Evolutionary conservation across 2,329 filamentous ascomycete genomes (phyloP).

Genomic region (Xylaria sp.): DNA sequence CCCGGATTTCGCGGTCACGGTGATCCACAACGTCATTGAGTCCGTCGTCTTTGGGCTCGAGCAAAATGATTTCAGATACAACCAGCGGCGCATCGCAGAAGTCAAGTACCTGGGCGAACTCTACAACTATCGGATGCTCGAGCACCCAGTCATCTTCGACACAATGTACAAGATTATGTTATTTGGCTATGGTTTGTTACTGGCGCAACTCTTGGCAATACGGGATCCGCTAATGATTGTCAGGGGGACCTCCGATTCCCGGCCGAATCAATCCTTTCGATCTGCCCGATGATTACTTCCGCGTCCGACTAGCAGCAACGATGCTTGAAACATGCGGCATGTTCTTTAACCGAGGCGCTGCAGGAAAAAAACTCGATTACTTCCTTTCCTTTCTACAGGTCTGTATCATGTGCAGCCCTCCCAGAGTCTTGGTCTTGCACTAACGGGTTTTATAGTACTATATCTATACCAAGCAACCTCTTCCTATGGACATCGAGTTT

Average conservation of each 20-base stretch:
- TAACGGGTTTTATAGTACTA: constrained; percentile 70
- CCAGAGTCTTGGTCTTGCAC: not conserved
- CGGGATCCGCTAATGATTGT: constrained; percentile 22
- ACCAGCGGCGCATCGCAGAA: constrained; percentile 90
- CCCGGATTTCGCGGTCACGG: constrained; percentile 83
- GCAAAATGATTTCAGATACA: constrained; percentile 96
- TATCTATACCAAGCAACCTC: constrained; percentile 81
- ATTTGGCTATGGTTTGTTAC: constrained; percentile 73
- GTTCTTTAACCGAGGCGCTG: constrained; percentile 90
- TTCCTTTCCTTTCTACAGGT: constrained; percentile 94
- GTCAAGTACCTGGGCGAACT: constrained; percentile 96
- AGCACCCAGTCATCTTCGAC: constrained; percentile 94
- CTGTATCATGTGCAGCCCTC: constrained; percentile 17
- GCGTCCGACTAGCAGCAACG: constrained; percentile 85
- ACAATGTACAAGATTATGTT: constrained; percentile 92
- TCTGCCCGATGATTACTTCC: constrained; percentile 91
- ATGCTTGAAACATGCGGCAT: constrained; percentile 93
- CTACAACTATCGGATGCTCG: constrained; percentile 96
- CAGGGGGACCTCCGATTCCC: constrained; percentile 77
- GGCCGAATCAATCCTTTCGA: constrained; percentile 79
- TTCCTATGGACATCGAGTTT: constrained; percentile 98
- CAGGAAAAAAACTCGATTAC: constrained; percentile 97
- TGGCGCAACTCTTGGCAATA: not conserved
- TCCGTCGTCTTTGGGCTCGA: constrained; percentile 86
- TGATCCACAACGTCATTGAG: constrained; percentile 91